Conservation (phyloP, 257 asterid genomes). For the Salvia splendens region DNA sequence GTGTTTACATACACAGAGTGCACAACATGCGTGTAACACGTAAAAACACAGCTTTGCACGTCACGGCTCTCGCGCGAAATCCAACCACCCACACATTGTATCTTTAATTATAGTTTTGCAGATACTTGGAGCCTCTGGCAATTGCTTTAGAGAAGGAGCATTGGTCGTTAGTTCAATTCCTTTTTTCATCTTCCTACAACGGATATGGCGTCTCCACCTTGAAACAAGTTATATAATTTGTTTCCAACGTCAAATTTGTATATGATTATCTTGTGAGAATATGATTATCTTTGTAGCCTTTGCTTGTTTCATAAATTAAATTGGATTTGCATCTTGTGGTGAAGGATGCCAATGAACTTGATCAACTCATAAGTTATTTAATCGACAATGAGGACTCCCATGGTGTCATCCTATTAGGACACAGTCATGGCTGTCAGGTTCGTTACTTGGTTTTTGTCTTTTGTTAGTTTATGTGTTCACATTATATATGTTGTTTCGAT, state of each 20-base stretch:
- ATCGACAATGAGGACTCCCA: slow-evolving; percentile 88
- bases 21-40: too few relatives aligned
- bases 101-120: slow-evolving; percentile 36
- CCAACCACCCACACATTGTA: too few relatives aligned
- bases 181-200: slow-evolving; percentile 80
- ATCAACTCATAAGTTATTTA: slow-evolving; percentile 79
- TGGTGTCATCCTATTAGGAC: slow-evolving; percentile 92
- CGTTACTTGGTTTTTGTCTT: neutral
- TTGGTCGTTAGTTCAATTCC: slow-evolving; percentile 92
- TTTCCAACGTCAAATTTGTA: neutral
- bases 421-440: slow-evolving; percentile 94
- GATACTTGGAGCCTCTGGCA: slow-evolving; percentile 90
- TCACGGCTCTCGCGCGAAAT: too few relatives aligned
- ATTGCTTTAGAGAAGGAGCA: slow-evolving; percentile 80
- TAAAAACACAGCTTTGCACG: too few relatives aligned
- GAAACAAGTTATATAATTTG: slow-evolving; percentile 54
- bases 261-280: too few relatives aligned
- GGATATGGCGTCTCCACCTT: slow-evolving; percentile 93
- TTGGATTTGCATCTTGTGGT: neutral
- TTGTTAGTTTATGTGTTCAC: too few relatives aligned
- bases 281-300: too few relatives aligned
- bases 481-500: too few relatives aligned
- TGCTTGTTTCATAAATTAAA: too few relatives aligned
- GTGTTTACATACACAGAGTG: too few relatives aligned
- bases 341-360: slow-evolving; percentile 85